Evolutionary conservation across 148 eudicot genomes (phyloP).

Genomic region (Talinum fruticosum): DNA sequence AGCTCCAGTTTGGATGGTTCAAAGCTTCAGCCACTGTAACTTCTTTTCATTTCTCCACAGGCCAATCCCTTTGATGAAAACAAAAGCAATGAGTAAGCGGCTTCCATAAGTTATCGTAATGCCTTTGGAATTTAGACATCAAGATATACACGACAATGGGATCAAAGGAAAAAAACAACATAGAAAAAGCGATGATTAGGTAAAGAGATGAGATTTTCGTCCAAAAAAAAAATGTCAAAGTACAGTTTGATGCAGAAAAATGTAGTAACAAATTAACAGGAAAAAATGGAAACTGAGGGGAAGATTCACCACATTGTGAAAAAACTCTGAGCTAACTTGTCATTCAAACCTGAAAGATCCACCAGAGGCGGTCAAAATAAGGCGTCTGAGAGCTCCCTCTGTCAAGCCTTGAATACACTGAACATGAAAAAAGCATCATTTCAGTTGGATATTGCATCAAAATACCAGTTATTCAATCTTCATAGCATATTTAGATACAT

Average conservation of each 20-base stretch:
- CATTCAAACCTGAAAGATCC: conserved; percentile 52
- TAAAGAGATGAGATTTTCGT: too few relatives aligned
- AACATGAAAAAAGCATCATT: background rate
- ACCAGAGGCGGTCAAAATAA: conserved; percentile 95
- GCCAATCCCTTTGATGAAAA: background rate
- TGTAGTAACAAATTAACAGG: background rate
- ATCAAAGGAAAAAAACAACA: too few relatives aligned
- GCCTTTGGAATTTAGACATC: too few relatives aligned
- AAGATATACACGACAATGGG: too few relatives aligned
- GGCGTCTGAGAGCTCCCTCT: conserved; percentile 92
- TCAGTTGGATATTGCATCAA: background rate
- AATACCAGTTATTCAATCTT: too few relatives aligned
- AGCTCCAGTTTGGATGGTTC: background rate
- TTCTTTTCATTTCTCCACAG: background rate
- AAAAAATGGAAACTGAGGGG: background rate
- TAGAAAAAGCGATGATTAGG: too few relatives aligned
- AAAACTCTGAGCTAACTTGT: background rate
- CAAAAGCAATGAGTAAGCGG: background rate
- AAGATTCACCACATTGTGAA: background rate
- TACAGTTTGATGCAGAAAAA: background rate
- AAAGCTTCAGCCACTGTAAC: conserved; percentile 1
- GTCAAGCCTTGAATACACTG: conserved; percentile 99
- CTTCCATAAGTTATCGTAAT: background rate
- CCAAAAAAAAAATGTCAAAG: background rate
- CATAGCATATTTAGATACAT: too few relatives aligned